Percentiles rank a stretch among this genome's conserved stretches.
These are phyloP conservation scores for Entomortierella chlamydospora DNA, from an alignment of 192 early-diverging fungal genomes.

Conservation along the genomic window DNA sequence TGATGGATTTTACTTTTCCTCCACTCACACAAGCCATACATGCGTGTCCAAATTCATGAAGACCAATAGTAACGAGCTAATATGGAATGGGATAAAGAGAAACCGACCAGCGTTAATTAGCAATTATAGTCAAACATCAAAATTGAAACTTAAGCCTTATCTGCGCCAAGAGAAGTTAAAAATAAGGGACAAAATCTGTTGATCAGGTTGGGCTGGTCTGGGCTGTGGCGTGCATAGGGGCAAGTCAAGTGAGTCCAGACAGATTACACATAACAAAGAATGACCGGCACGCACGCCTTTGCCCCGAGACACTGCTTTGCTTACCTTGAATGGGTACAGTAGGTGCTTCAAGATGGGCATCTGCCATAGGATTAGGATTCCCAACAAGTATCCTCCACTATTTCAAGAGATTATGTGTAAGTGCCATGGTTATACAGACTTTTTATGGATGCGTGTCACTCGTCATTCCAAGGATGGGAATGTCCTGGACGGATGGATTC, in stretches of 20 bases:
- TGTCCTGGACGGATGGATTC: neutral
- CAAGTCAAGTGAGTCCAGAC: too few species aligned
- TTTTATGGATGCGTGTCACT: too few species aligned
- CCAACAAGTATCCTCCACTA: slow-evolving; percentile 75
- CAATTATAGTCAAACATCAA: neutral
- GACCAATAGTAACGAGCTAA: slow-evolving; percentile 86
- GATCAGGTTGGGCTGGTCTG: neutral
- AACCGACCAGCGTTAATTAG: slow-evolving; percentile 2
- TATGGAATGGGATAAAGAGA: neutral
- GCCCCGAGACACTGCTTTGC: too few species aligned
- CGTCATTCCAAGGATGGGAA: too few species aligned
- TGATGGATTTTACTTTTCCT: slow-evolving; percentile 88
- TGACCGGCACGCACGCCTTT: too few species aligned
- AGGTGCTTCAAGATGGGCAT: slow-evolving; percentile 86
- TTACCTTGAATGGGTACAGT: slow-evolving; percentile 94
- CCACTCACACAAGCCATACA: slow-evolving; percentile 88
- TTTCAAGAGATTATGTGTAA: too few species aligned
- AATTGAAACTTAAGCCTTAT: neutral
- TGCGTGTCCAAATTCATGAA: slow-evolving; percentile 98
- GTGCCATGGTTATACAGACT: too few species aligned
- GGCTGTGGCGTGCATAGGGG: neutral
- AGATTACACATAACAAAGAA: too few species aligned
- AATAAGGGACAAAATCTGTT: neutral
- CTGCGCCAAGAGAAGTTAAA: neutral
- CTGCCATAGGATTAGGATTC: slow-evolving; percentile 86